Evolutionary conservation across 441 rosid genomes (phyloP), one percentile per base, ranked within the genome.

Genomic region (Pelargonium cotyledonis): DNA sequence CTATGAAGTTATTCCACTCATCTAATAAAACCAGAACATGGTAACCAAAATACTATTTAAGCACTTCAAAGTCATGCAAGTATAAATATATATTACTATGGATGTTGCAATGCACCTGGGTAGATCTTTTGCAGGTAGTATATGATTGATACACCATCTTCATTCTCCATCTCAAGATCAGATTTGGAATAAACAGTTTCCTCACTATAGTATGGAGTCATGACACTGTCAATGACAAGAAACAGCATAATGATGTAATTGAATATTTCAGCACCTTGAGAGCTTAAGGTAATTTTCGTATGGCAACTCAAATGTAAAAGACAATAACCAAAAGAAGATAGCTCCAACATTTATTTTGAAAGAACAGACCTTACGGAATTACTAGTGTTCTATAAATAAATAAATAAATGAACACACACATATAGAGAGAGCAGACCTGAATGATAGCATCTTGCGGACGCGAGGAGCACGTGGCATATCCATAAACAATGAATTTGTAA

Each of bases 1-100:
- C 98, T 90, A 86, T 84, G 84, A 95, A 89, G 84, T 92, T 92
- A 67, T 86, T 91, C 98, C 98, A 95, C 80, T 95, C 99, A 80
- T 95, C 99, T 95, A 78, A 70, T 53, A 78, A 62, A 70, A 26
- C 65, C 66, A 40, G 63, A 57, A 57, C 51, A 68, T 1, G 70
- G 35, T 71, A 67, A 55, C n/a, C 15, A 6, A 38, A 2, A 14
- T 51, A 44, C 11, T 43, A 75, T 57, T 2, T 16, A 51, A 51
- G 16, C 58, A 6, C 16, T 12, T 51, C 58, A 6, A 49, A 14
- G 16, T 11, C 5, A n/a, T 74, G 62, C 5, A 74, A 47, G 46
- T 38, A 69, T 10, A 57, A 73, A 61, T 4, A 38, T 12, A 49
- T 21, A 7, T 61, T 15, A 65, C 44, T 2, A 43, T 63, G 60